Percentiles rank a stretch among this genome's conserved stretches.
phyloP scores from a whole-genome alignment of 176 grass and related monocot genomes.

The Lolium multiflorum region DNA sequence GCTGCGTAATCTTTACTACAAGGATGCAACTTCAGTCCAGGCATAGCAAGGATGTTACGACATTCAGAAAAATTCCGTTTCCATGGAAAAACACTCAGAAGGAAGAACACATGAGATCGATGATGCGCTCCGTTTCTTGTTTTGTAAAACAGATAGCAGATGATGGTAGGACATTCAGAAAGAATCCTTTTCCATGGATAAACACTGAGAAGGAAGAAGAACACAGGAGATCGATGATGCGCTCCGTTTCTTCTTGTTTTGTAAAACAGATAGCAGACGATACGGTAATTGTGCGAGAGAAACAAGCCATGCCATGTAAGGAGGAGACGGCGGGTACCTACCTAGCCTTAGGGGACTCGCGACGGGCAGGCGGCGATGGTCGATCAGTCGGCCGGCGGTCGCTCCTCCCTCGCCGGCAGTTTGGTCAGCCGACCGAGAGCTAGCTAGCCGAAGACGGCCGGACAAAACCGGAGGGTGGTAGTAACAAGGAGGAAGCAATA shows the following conservation, averaged over 20 bases:
- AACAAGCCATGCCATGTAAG: background rate
- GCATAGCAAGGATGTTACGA: background rate
- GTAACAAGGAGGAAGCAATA: background rate
- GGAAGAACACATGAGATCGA: background rate
- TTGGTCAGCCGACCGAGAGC: background rate
- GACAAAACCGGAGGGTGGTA: background rate
- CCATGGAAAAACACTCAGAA: background rate
- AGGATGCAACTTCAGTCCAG: background rate
- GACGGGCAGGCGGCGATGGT: background rate
- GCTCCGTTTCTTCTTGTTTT: background rate
- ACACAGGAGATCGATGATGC: background rate
- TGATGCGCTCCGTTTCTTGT: background rate
- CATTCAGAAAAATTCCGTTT: background rate
- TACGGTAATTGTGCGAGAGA: background rate
- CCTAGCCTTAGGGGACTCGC: background rate
- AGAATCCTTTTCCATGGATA: background rate
- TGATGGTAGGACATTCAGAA: background rate
- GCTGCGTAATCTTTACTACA: background rate
- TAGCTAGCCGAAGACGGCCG: conserved; percentile 19
- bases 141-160: background rate
- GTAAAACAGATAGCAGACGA: background rate
- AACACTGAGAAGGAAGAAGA: background rate
- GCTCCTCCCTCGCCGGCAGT: no score
- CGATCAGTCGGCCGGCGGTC: no score
- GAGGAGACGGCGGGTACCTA: background rate